Base-by-base conservation (phyloP, 208 protist species). In the Endotrypanum monterogeii region DNA sequence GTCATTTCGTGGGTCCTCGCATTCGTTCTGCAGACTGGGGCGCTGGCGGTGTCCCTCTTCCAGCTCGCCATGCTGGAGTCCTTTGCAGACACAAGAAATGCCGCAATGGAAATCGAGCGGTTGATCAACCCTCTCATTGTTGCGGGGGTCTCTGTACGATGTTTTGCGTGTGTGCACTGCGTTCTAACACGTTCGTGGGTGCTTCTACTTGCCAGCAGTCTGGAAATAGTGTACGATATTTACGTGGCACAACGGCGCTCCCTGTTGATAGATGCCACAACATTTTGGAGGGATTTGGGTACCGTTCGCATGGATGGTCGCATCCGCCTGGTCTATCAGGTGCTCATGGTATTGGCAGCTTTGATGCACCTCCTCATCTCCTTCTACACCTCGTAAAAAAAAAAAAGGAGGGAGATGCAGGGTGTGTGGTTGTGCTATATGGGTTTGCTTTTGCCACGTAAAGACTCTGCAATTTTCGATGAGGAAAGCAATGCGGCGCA, bases 161-260 rank as follows among this genome's bases (percentile, higher is more conserved):
- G 70, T 44, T 94, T 94, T 71, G 67, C 82, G 11, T 69, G 84
- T 6, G 62, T 92, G 12, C 84, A 90, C 57, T 68, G 66, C 7
- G 39, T 88, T n/a, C 66, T 92, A 16, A 80, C 69, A 16, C 56
- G 74, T 8, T 80, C 79, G 3, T 89, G 74, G 81, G 39, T 75
- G 23, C 54, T 91, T 35, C 39, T 82, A 35, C 37, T 88, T n/a
- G 25, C 76, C 18, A 68, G 83, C 20, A 25, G 79, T 3, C 3
- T 92, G 4, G 90, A 94, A 79, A n/a, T 91, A 5, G 71, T 51
- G 11, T 92, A 94, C 80, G 78, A 91, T 67, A 72, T 88, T 20
- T 82, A 80, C 35, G 80, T 89, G 9, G 68, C 78, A 44, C 54
- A 74, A n/a, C 78, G 71, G 16, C 75, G 78, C 6, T 81, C 82